Percentiles rank a stretch among this genome's conserved stretches.
Conservation (phyloP, 2,329 filamentous ascomycete species). For the Fusarium sp. region DNA sequence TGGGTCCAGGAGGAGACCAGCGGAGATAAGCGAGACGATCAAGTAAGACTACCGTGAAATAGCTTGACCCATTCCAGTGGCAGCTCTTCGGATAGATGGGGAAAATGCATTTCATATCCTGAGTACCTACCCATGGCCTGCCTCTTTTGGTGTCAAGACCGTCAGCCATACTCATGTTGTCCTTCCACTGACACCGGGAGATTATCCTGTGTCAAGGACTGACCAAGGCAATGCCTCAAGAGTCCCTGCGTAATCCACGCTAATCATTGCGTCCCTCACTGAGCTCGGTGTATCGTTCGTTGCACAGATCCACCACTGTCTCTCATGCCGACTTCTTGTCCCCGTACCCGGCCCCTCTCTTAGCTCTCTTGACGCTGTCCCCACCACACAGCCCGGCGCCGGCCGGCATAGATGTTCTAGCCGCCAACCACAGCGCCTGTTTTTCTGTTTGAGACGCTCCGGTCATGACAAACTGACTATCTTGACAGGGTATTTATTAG, state of each 20-base stretch:
- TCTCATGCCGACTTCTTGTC: slow-evolving; percentile 29
- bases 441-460: slow-evolving; percentile 2
- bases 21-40: slow-evolving; percentile 39
- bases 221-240: slow-evolving; percentile 13
- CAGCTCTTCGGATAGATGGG: not conserved
- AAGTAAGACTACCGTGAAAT: slow-evolving; percentile 24
- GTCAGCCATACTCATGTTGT: slow-evolving; percentile 6
- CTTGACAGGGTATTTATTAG: slow-evolving; percentile 15
- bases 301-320: slow-evolving; percentile 40
- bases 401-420: slow-evolving; percentile 22
- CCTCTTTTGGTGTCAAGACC: not conserved
- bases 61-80: slow-evolving; percentile 3
- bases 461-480: slow-evolving; percentile 2
- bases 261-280: slow-evolving; percentile 7
- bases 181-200: slow-evolving; percentile 11
- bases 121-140: not conserved
- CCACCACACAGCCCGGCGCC: slow-evolving; percentile 28
- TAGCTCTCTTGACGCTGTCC: slow-evolving; percentile 22
- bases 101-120: not conserved
- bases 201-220: slow-evolving; percentile 8
- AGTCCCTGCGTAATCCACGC: slow-evolving; percentile 14
- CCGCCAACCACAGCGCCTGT: slow-evolving; percentile 12
- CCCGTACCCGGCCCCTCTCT: slow-evolving; percentile 18
- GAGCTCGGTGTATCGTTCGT: slow-evolving; percentile 21
- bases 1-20: slow-evolving; percentile 9